Base-by-base conservation (phyloP, 2,329 filamentous ascomycete species). In the Trichoderma koningiopsis region DNA sequence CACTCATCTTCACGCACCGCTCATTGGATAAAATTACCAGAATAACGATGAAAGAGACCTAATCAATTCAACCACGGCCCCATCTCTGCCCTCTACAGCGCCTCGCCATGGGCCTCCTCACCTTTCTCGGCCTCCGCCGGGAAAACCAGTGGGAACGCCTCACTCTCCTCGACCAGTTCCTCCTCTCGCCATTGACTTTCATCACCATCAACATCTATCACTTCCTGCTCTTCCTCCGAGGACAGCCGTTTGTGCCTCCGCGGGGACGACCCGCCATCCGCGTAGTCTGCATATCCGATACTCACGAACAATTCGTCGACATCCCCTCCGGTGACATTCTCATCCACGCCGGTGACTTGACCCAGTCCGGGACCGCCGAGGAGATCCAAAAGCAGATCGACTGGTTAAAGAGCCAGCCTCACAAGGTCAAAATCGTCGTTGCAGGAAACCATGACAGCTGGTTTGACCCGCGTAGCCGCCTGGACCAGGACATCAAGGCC, bases 281-380 rank as follows among this genome's bases (percentile, higher is more conserved):
- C 70, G 86, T 97, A 31, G 92, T 97, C 72, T 97, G 93, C 80
- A 88, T 97, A 72, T 95, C 93, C 11, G 95, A 97, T 81, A 97
- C 95, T 0, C 95, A 97, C 81, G 88, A 88, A 70, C 84, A 86
- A 53, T 84, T 84, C 11, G 81, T 88, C 8, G 74, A 79, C 22
- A 84, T 96, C 0, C 93, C 94, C 0, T 80, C 86, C 11, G 94
- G 94, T 68, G 94, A 97, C 78, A 84, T 97, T 27, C 87, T 98
- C 60, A 91, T 98, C 74, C 95, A 97, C 77, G 92, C 93, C 2
- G 95, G 95, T 47, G 95, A 98, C 80, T 84, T 97, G 75, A 91
- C 90, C 66, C 89, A 93, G 73, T 83, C 83, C 27, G 95, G 95
- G 49, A 91, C 88, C 10, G 85, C 88, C 0, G 83, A 83, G 14